phyloP scores from a whole-genome alignment of 1,284 basidiomycete species.

The Heterobasidion occidentale region DNA sequence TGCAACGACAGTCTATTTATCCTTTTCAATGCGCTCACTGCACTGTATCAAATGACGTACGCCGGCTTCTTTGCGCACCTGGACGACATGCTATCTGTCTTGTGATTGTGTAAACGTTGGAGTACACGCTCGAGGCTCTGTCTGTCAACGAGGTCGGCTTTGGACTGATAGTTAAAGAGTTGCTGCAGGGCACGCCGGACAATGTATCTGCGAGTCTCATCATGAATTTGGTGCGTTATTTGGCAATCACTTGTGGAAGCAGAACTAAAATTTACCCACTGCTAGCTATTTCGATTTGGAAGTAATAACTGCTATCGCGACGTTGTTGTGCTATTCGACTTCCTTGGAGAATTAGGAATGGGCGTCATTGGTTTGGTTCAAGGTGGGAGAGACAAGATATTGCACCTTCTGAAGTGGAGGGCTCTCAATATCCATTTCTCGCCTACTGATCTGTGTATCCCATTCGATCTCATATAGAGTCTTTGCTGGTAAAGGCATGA shows the following conservation, averaged over 20 bases:
- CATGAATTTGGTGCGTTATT: constrained; percentile 63
- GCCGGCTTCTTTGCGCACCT: constrained; percentile 86
- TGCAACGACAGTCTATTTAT: constrained; percentile 84
- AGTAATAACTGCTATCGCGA: constrained; percentile 75
- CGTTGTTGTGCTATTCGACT: constrained; percentile 78
- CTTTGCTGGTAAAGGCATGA: neutral
- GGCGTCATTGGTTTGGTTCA: constrained; percentile 71
- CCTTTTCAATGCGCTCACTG: constrained; percentile 65
- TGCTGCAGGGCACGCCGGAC: constrained; percentile 74
- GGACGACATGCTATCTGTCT: constrained; percentile 61
- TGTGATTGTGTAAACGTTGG: constrained; percentile 77
- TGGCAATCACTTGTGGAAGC: neutral
- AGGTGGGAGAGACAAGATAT: constrained; percentile 66
- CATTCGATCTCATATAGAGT: neutral
- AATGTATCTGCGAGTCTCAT: constrained; percentile 73
- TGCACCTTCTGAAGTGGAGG: neutral
- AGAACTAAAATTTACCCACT: neutral
- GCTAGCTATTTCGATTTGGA: constrained; percentile 75
- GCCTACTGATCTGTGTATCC: neutral
- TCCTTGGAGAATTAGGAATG: constrained; percentile 68
- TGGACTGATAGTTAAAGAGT: constrained; percentile 77
- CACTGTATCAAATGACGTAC: constrained; percentile 79
- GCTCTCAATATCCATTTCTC: too few species aligned
- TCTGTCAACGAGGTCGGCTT: constrained; percentile 84
- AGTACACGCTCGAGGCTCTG: constrained; percentile 77